Conservation (phyloP, 2,329 filamentous ascomycete species). For the Fusarium buharicum region DNA sequence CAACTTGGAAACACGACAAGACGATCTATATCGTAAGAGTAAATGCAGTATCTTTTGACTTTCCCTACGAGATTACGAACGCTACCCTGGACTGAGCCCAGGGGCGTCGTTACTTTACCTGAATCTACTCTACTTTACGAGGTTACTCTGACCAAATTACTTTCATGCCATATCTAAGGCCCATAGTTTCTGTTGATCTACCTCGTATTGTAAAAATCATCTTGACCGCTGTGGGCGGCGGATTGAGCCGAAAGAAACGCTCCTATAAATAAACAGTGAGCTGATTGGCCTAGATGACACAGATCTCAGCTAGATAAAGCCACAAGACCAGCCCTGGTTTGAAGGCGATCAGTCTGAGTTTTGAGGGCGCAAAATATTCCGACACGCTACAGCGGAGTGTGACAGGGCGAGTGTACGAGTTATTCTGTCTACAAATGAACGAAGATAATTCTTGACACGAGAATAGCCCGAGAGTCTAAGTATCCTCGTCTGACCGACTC, state of each 20-base stretch:
- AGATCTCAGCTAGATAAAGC: accelerated
- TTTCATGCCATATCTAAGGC: neutral
- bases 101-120: too few relatives aligned
- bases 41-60: too few relatives aligned
- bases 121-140: constrained; percentile 24
- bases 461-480: neutral
- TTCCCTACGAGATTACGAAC: too few relatives aligned
- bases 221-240: constrained; percentile 6
- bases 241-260: neutral
- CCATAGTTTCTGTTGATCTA: neutral
- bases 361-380: neutral
- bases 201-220: constrained; percentile 17
- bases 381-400: neutral
- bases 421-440: constrained; percentile 23
- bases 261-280: constrained; percentile 9
- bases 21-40: too few relatives aligned
- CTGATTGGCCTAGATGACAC: neutral
- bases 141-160: neutral
- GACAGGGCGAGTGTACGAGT: neutral
- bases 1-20: too few relatives aligned
- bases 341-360: neutral
- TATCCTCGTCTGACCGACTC: neutral
- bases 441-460: neutral
- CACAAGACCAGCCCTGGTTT: neutral
- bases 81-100: too few relatives aligned